Conservation (phyloP, 2,329 filamentous ascomycete species). For the Bipolaris sorokiniana region DNA sequence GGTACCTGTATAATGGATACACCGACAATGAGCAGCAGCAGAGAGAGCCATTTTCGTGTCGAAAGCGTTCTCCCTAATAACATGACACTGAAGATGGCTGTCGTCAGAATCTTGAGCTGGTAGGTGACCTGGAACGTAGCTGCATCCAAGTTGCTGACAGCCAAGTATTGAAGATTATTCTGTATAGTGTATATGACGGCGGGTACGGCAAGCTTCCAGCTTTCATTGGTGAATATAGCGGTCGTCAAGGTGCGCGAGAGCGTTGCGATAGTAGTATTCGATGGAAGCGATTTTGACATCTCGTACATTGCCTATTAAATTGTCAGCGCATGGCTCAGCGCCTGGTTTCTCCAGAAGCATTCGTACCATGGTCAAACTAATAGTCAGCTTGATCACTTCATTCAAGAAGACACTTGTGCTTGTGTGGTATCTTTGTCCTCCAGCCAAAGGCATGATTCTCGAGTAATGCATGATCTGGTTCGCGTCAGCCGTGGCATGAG, state of each 20-base stretch:
- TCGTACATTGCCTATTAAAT: constrained; percentile 73
- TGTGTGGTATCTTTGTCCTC: constrained; percentile 87
- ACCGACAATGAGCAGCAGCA: constrained; percentile 79
- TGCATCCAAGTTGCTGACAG: constrained; percentile 86
- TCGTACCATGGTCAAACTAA: constrained; percentile 75
- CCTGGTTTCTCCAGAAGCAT: no score
- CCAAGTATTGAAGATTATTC: constrained; percentile 92
- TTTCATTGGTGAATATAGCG: constrained; percentile 84
- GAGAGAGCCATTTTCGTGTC: constrained; percentile 76
- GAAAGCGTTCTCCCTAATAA: constrained; percentile 76
- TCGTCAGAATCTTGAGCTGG: constrained; percentile 92
- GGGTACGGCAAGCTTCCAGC: constrained; percentile 92
- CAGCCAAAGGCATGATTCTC: constrained; percentile 83
- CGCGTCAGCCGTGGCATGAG: constrained; percentile 13
- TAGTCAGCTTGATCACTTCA: constrained; percentile 86
- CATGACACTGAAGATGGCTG: constrained; percentile 82
- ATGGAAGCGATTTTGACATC: constrained; percentile 75
- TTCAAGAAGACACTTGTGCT: constrained; percentile 94
- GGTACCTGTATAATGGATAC: constrained; percentile 87
- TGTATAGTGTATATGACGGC: constrained; percentile 88
- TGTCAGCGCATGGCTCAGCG: neutral
- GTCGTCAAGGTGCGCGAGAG: constrained; percentile 80
- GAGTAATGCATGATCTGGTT: constrained; percentile 89
- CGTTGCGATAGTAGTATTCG: constrained; percentile 78
- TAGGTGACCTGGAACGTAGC: constrained; percentile 93